Base-by-base conservation (phyloP, 495 filamentous ascomycete species). In the Chaetomium tenue region DNA sequence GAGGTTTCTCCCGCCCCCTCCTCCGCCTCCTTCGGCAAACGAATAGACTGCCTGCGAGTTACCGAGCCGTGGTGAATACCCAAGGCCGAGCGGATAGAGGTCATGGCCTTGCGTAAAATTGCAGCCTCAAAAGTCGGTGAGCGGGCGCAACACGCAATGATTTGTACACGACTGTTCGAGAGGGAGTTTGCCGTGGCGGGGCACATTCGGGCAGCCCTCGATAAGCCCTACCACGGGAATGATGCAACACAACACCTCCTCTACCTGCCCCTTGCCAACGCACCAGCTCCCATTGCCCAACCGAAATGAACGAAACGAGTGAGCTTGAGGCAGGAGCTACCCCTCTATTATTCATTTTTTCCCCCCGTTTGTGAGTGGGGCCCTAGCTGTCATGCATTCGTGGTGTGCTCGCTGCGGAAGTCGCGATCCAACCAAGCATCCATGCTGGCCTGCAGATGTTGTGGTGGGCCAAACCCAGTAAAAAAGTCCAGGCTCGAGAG, bases 41-140 rank as follows among this genome's bases (percentile, higher is more conserved):
- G 40, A 18, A 52, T 12, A 11, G 48, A 23, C 22, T 52, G 48
- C 22, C 22, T 52, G 47, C n/a, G n/a, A 25, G 30, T 23, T 63
- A 53, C 42, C 52, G 28, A 44, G 44, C 23, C 33, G 55, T 51
- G 40, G 40, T 28, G 39, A n/a, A 15, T 11, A 8, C 40, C 20
- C 15, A 22, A 28, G 56, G 3, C 6, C 22, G 25, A 55, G n/a
- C 53, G 53, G 53, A 23, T 28, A 9, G 44, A 25, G 46, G 6
- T 7, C 7, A 26, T 25, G 22, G 33, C 22, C 20, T 51, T 7
- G 62, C 30, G 28, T 15, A 47, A 64, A 65, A 39, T 26, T 65
- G 68, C 59, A 67, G 65, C 60, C 55, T 58, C 58, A 67, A 67
- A 67, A 67, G 63, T 67, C 68, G 68, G 68, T 70, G 68, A 70